phyloP scores from a whole-genome alignment of 768 basidiomycete genomes.

The Suillus occidentalis region DNA sequence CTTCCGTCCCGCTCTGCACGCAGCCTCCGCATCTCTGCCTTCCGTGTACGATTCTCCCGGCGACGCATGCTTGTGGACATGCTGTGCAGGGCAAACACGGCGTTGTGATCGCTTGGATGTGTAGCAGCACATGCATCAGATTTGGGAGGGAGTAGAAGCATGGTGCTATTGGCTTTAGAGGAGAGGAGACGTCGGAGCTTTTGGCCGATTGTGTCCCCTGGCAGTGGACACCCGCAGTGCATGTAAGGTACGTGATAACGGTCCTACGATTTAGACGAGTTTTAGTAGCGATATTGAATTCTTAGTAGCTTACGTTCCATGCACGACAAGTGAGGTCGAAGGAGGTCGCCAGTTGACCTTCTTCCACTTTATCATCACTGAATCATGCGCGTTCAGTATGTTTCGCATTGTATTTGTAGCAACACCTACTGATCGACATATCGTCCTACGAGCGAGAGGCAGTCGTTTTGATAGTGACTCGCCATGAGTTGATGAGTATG shows the following conservation, averaged over 20 bases:
- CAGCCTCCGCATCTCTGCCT: constrained; percentile 26
- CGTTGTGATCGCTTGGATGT: constrained; percentile 55
- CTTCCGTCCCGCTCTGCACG: constrained; percentile 27
- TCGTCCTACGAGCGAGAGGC: constrained; percentile 38
- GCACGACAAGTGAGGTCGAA: constrained; percentile 52
- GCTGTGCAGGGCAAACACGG: constrained; percentile 37
- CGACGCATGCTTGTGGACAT: constrained; percentile 21
- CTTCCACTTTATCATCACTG: constrained; percentile 55
- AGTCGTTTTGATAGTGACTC: constrained; percentile 41
- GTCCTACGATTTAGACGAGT: constrained; percentile 24
- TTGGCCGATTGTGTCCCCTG: constrained; percentile 47
- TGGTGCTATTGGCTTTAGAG: constrained; percentile 2
- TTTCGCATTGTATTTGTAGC: not conserved
- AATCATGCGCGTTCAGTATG: not conserved
- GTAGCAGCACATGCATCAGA: constrained; percentile 40
- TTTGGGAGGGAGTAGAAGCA: constrained; percentile 33
- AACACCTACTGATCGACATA: constrained; percentile 53
- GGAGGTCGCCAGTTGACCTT: constrained; percentile 40
- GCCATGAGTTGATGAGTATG: constrained; percentile 65
- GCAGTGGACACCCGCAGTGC: constrained; percentile 57
- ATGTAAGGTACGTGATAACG: constrained; percentile 55
- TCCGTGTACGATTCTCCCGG: constrained; percentile 23
- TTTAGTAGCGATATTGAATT: not conserved
- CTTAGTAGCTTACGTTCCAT: constrained; percentile 39
- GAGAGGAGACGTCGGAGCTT: constrained; percentile 34